Evolutionary conservation across 1,284 basidiomycete species (phyloP).

Genomic region (Phellopilus nigrolimitatus): DNA sequence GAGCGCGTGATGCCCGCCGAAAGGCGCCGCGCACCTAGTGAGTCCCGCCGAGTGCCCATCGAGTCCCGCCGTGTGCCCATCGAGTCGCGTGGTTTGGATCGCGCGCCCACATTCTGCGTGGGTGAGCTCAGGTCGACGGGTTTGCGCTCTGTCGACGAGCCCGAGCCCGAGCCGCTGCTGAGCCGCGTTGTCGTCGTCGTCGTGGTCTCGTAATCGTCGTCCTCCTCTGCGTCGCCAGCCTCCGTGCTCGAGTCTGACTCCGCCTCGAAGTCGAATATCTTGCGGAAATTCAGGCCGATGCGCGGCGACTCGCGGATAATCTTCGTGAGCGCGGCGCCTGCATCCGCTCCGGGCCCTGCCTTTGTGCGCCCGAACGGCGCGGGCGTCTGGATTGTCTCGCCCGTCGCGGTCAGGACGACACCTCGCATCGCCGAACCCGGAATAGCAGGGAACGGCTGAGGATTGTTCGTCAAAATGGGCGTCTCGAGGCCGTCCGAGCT

Average conservation of each 20-base stretch:
- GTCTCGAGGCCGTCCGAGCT: conserved; percentile 33
- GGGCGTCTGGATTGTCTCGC: conserved; percentile 65
- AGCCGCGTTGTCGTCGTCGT: conserved; percentile 31
- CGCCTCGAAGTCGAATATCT: conserved; percentile 59
- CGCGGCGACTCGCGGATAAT: conserved; percentile 62
- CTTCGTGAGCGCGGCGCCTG: conserved; percentile 46
- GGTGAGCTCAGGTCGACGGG: conserved; percentile 3
- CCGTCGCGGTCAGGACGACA: conserved; percentile 69
- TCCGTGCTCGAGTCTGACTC: conserved; percentile 27
- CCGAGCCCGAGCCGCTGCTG: conserved; percentile 12
- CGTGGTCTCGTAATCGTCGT: conserved; percentile 25
- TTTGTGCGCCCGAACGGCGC: conserved; percentile 36
- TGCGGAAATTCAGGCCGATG: conserved; percentile 65
- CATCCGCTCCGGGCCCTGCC: background rate
- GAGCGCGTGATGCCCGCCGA: too few species aligned
- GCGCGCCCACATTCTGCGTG: conserved; percentile 11
- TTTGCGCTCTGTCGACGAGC: conserved; percentile 23
- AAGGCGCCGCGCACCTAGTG: too few species aligned
- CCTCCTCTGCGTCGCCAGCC: conserved; percentile 33
- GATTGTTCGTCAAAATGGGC: conserved; percentile 35
- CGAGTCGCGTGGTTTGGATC: background rate
- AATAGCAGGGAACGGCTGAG: conserved; percentile 18
- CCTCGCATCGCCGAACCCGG: conserved; percentile 75
- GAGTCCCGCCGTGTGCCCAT: too few species aligned
- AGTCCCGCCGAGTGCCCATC: too few species aligned